A percentile compares a stretch with the other conserved stretches of the same genome.
phyloP scores from a whole-genome alignment of 768 basidiomycete genomes.

The Boletus barrowsii region DNA sequence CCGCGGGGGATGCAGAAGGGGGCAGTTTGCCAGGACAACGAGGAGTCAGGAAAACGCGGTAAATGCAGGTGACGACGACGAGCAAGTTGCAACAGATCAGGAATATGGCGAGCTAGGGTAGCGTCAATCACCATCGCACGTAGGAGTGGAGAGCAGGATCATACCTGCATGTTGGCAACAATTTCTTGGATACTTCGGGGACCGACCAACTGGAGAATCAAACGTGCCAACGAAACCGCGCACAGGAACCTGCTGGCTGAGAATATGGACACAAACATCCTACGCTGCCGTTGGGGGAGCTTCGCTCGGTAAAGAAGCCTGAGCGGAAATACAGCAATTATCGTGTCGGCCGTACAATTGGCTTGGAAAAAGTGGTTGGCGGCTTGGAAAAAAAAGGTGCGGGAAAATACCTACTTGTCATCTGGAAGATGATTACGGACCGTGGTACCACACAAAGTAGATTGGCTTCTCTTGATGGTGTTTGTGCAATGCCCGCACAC shows the following conservation, averaged over 20 bases:
- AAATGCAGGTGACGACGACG: conserved; percentile 11
- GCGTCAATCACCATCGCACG: background rate
- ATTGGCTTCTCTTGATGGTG: background rate
- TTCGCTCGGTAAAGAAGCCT: conserved; percentile 16
- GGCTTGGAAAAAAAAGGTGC: no score
- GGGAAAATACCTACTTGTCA: conserved; percentile 1
- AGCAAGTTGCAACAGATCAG: conserved; percentile 14
- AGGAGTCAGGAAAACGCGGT: background rate
- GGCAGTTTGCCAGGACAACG: no score
- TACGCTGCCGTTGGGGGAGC: conserved; percentile 14
- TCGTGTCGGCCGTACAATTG: conserved; percentile 2
- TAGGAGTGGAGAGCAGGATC: background rate
- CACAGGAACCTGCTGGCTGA: conserved; percentile 10
- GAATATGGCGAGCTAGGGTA: background rate
- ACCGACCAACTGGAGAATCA: background rate
- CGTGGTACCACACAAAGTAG: background rate
- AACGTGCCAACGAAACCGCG: background rate
- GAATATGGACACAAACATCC: conserved; percentile 17
- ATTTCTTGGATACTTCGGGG: background rate
- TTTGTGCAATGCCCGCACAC: background rate
- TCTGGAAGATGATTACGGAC: conserved; percentile 3
- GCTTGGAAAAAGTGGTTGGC: no score
- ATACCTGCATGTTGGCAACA: background rate
- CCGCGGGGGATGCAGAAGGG: no score
- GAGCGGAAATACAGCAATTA: background rate